A percentile compares a stretch with the other conserved stretches of the same genome.
phyloP scores from a whole-genome alignment of 768 basidiomycete genomes.

The Pulveroboletus ravenelii region DNA sequence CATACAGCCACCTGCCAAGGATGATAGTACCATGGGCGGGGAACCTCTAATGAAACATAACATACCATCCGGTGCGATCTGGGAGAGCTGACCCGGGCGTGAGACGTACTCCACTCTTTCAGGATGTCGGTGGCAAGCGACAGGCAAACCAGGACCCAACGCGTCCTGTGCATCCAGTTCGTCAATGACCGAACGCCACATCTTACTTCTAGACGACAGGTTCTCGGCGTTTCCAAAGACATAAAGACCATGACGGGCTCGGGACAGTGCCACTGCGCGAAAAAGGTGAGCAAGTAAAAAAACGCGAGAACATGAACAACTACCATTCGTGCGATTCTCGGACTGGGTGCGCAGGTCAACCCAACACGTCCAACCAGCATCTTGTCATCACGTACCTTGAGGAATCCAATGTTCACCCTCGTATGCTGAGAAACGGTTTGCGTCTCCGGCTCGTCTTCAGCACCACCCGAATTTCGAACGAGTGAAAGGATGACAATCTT shows the following conservation, averaged over 20 bases:
- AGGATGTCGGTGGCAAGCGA: slow-evolving; percentile 54
- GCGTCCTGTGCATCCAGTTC: slow-evolving; percentile 45
- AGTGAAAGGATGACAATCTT: slow-evolving; percentile 69
- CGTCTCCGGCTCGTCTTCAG: slow-evolving; percentile 30
- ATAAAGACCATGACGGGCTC: slow-evolving; percentile 70
- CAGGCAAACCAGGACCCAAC: slow-evolving; percentile 51
- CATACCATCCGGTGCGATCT: slow-evolving; percentile 54
- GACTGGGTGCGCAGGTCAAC: slow-evolving; percentile 34
- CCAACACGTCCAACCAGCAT: not conserved
- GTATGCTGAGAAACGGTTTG: slow-evolving; percentile 9
- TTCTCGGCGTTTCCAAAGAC: slow-evolving; percentile 65
- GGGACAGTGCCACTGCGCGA: slow-evolving; percentile 58
- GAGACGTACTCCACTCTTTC: slow-evolving; percentile 39
- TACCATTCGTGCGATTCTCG: slow-evolving; percentile 51
- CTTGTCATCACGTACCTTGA: slow-evolving; percentile 46
- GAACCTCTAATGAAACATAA: slow-evolving; percentile 4
- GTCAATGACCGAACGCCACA: slow-evolving; percentile 58
- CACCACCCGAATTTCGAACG: slow-evolving; percentile 63
- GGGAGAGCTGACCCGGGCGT: slow-evolving; percentile 47
- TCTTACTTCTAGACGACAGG: slow-evolving; percentile 43
- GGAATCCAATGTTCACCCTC: slow-evolving; percentile 57
- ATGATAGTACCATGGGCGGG: not conserved
- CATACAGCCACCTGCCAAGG: slow-evolving; percentile 56
- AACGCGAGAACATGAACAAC: not conserved
- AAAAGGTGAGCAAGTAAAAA: slow-evolving; percentile 1